phyloP scores from a whole-genome alignment of 1,139 yeast genomes.

The Candida glucosophila region DNA sequence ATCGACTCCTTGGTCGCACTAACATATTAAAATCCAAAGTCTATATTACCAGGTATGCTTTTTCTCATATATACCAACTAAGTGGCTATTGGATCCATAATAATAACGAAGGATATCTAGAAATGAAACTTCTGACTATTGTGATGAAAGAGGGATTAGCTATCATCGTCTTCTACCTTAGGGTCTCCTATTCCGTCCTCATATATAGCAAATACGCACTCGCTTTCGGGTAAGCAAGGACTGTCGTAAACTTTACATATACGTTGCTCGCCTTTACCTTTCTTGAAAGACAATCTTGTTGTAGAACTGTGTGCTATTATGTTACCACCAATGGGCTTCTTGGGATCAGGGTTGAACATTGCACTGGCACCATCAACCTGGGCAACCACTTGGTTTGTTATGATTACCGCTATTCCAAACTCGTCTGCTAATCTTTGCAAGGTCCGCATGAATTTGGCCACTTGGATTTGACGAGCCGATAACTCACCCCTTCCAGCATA shows the following conservation, averaged over 20 bases:
- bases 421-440: conserved; percentile 93
- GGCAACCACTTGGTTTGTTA: conserved; percentile 96
- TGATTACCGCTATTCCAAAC: conserved; percentile 96
- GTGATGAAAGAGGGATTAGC: conserved; percentile 3
- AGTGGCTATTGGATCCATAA: no score
- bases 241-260: conserved; percentile 91
- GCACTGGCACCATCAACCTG: conserved; percentile 89
- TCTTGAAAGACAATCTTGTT: conserved; percentile 79
- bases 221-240: conserved; percentile 93
- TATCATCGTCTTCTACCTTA: conserved; percentile 55
- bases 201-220: conserved; percentile 89
- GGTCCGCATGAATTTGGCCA: conserved; percentile 87
- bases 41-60: no score
- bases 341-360: conserved; percentile 92
- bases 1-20: no score
- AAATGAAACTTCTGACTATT: no score
- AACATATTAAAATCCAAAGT: no score
- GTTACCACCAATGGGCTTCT: conserved; percentile 98
- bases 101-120: no score
- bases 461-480: conserved; percentile 90
- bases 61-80: no score
- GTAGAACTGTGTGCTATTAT: conserved; percentile 96
- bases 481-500: conserved; percentile 94
- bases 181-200: conserved; percentile 98
- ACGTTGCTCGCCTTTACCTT: conserved; percentile 88